Base-by-base conservation (phyloP, 148 eudicot species). In the Rhododendron mucronatum region DNA sequence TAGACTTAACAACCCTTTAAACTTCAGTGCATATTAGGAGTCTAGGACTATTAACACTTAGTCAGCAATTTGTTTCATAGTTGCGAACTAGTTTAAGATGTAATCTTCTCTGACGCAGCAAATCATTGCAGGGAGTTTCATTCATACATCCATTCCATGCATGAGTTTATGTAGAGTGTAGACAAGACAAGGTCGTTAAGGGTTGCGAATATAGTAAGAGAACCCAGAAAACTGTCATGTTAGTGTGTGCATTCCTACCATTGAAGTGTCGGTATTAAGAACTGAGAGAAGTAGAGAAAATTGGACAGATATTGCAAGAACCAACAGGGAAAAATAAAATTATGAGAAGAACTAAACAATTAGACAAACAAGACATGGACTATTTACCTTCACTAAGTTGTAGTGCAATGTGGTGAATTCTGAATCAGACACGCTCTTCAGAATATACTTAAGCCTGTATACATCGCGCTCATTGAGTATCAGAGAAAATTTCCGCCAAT, bases 401-500 rank as follows among this genome's bases (percentile, higher is more conserved):
- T 78, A 20, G 16, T 78, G 81, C 53, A 78, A 41, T 41, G 10
- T 20, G 81, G 9, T 21, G 28, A 78, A 78, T 78, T 78, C 51
- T 41, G 81, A 78, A 3, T 45, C 30, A 4, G 81, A n/a, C 8
- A 44, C 12, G 14, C 44, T 23, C 81, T 78, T 78, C 30, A 78
- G 81, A 41, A 41, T 78, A 18, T 44, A 23, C 53, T 78, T 78
- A 20, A 78, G 81, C 51, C 53, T 7, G 6, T 78, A 44, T 6
- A 78, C 81, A 9, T 44, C 81, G 2, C 15, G 50, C 81, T 78
- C 81, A 18, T 45, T 78, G 53, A 78, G 81, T 41, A 78, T 78
- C 30, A 78, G 28, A 41, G 81, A 41, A 78, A 78, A 78, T 45
- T 78, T 78, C 53, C 81, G 33, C 81, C 81, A 78, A 44, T 78